Base-by-base conservation (phyloP, 495 filamentous ascomycete genomes). In the Hypoxylon rickii region DNA sequence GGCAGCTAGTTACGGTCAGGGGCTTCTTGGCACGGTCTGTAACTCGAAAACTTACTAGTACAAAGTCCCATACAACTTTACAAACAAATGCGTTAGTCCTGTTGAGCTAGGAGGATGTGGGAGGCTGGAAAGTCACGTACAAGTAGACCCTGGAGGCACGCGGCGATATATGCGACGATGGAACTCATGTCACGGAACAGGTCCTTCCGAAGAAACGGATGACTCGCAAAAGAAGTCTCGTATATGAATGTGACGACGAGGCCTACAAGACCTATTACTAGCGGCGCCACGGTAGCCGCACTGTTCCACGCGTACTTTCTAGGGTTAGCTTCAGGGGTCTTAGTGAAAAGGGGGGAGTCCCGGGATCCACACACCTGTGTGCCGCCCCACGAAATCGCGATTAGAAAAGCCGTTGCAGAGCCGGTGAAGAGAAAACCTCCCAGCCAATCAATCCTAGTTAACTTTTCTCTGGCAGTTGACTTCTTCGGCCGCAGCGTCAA, bases 321-420 rank as follows among this genome's bases (percentile, higher is more conserved):
- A 10, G 18, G 1, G 6, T 5, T 5, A 32, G 19, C 15, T 22
- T 54, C n/a, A 39, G 48, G 19, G 40, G 1, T 40, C 22, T 7
- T 16, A 12, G 22, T 33, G 12, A 29, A 3, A 20, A 33, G n/a
- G 5, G 20, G n/a, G 18, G 32, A 3, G 13, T 22, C 6, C 21
- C 11, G 13, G 37, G 15, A 5, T 29, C 33, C 12, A 22, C 26
- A 46, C 44, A 63, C 54, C 54, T 63, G 38, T 31, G 49, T 67
- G 3, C 82, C 82, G 7, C 76, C 83, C 83, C 82, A 84, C 0
- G 78, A 79, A 12, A 85, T 68, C 0, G 79, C 80, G 3, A 85
- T 73, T 8, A 85, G 66, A 40, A 84, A 79, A 7, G 69, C 73
- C 3, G 78, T 80, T 19, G 71, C 44, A 8, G 74, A 69, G 2